phyloP scores from a whole-genome alignment of 768 basidiomycete species.

The Naematelia encephala region DNA sequence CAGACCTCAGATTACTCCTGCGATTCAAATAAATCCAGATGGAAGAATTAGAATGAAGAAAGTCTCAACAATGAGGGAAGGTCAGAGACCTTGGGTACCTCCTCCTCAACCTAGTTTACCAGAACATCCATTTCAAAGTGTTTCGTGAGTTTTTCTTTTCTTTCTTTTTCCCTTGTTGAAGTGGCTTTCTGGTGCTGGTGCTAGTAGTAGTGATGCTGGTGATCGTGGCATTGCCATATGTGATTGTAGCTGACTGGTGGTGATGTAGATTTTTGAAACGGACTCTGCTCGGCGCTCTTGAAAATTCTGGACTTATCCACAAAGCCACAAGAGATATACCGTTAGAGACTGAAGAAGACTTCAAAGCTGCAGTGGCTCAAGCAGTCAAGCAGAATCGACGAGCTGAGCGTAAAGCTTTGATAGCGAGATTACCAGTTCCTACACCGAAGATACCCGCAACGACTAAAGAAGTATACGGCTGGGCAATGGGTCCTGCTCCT shows the following conservation, averaged over 20 bases:
- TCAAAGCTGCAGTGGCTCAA: constrained; percentile 20
- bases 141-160: constrained; percentile 26
- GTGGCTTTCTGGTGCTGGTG: not conserved
- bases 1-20: constrained; percentile 20
- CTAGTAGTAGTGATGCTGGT: not conserved
- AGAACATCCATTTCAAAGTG: constrained; percentile 40
- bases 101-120: constrained; percentile 31
- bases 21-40: constrained; percentile 15
- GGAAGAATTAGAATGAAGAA: constrained; percentile 36
- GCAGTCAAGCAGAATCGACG: constrained; percentile 24
- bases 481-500: constrained; percentile 19
- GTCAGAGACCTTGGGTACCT: constrained; percentile 31
- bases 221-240: too few species aligned
- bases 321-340: constrained; percentile 19
- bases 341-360: constrained; percentile 25
- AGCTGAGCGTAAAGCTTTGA: constrained; percentile 15
- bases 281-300: constrained; percentile 30
- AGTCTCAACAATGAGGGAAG: constrained; percentile 34
- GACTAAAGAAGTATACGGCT: constrained; percentile 13
- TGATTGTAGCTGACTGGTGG: too few species aligned
- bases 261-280: constrained; percentile 35
- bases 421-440: constrained; percentile 16
- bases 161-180: not conserved
- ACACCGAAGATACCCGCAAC: constrained; percentile 11
- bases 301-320: constrained; percentile 30